These are phyloP conservation scores for Oryza australiensis DNA, from an alignment of 176 grass and related monocot genomes.

Conservation along the genomic window DNA sequence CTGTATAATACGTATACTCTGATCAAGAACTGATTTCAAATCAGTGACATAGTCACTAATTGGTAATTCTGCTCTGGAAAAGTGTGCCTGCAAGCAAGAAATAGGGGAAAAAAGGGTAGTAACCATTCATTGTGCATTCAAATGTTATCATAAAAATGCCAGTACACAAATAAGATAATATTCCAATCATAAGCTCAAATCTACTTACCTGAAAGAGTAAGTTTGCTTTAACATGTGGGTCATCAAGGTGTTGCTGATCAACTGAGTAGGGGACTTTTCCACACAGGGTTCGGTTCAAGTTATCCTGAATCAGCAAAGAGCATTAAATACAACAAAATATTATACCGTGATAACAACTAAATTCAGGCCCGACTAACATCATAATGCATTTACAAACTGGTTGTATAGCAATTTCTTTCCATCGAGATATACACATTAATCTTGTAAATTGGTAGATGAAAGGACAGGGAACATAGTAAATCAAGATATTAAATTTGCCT, in stretches of 20 bases:
- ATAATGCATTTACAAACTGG: slow-evolving; percentile 18
- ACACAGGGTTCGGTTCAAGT: slow-evolving; percentile 75
- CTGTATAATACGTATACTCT: slow-evolving; percentile 96
- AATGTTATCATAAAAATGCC: slow-evolving; percentile 1
- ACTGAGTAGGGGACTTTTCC: slow-evolving; percentile 72
- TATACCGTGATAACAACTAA: slow-evolving; percentile 11
- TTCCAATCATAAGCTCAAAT: slow-evolving; percentile 31
- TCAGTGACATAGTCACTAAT: slow-evolving; percentile 89
- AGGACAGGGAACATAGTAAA: background rate
- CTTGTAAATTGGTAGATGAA: slow-evolving; percentile 10
- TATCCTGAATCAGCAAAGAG: slow-evolving; percentile 69
- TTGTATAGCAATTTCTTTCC: background rate
- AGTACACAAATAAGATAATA: slow-evolving; percentile 3
- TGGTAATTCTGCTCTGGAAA: slow-evolving; percentile 84
- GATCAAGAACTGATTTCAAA: slow-evolving; percentile 99
- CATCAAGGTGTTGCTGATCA: slow-evolving; percentile 86
- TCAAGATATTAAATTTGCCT: background rate
- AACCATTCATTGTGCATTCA: slow-evolving; percentile 11
- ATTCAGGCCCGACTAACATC: slow-evolving; percentile 21
- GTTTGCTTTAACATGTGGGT: slow-evolving; percentile 99
- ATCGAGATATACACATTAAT: background rate
- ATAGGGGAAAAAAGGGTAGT: slow-evolving; percentile 14
- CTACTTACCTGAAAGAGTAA: slow-evolving; percentile 86
- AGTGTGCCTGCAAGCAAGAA: slow-evolving; percentile 78
- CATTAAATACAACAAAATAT: slow-evolving; percentile 33